Evolutionary conservation across 805 yeast genomes (phyloP).

Genomic region (Hanseniaspora jakobsenii): DNA sequence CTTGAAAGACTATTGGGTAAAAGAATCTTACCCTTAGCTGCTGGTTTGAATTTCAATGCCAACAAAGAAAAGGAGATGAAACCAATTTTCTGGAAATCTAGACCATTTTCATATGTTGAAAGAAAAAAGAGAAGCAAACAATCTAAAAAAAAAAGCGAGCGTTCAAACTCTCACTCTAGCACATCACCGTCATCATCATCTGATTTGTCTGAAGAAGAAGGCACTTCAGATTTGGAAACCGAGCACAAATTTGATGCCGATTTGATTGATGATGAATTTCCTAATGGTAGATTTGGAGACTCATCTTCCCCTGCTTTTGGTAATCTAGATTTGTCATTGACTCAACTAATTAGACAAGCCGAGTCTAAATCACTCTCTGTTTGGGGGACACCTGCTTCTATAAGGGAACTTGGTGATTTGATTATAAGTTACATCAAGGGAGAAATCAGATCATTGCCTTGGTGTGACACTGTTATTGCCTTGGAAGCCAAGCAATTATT

Average conservation of each 20-base stretch:
- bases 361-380: slow-evolving; percentile 66
- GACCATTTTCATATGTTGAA: slow-evolving; percentile 78
- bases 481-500: slow-evolving; percentile 58
- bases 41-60: slow-evolving; percentile 28
- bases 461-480: slow-evolving; percentile 88
- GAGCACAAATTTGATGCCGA: slow-evolving; percentile 14
- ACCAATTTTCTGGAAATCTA: slow-evolving; percentile 92
- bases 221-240: background rate
- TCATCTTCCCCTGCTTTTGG: slow-evolving; percentile 96
- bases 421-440: slow-evolving; percentile 64
- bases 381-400: slow-evolving; percentile 71
- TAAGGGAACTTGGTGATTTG: slow-evolving; percentile 49
- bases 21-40: slow-evolving; percentile 5
- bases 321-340: slow-evolving; percentile 70
- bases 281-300: slow-evolving; percentile 98
- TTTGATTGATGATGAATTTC: slow-evolving; percentile 73
- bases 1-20: slow-evolving; percentile 31
- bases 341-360: slow-evolving; percentile 70
- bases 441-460: slow-evolving; percentile 64
- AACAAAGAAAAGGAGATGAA: slow-evolving; percentile 66
- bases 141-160: slow-evolving; percentile 1
- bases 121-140: slow-evolving; percentile 66
- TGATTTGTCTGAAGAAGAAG: slow-evolving; percentile 7
- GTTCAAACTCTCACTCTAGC: background rate
- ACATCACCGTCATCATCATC: slow-evolving; percentile 5